Conservation (phyloP, 495 filamentous ascomycete genomes). For the Chaetomium tenue region DNA sequence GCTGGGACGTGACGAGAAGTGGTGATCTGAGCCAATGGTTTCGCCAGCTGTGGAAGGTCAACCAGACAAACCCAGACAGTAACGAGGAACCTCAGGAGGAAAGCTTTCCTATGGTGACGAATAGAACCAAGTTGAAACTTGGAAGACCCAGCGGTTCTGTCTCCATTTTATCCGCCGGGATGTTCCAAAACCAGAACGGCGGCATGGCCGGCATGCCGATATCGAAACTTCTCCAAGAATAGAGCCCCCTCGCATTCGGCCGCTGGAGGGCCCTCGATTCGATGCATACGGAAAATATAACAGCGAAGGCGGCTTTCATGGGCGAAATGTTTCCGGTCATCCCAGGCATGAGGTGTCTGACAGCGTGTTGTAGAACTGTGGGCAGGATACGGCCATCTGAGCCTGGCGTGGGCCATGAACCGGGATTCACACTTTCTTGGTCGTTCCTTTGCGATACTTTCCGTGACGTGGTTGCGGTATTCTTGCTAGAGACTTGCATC, state of each 20-base stretch:
- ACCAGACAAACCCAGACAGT: background rate
- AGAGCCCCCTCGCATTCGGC: background rate
- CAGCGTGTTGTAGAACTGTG: background rate
- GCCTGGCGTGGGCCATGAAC: background rate
- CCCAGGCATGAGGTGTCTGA: background rate
- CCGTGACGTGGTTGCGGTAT: background rate
- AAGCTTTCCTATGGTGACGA: background rate
- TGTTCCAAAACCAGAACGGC: background rate
- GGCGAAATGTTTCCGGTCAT: background rate
- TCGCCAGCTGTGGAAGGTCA: background rate
- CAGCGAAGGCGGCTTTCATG: background rate
- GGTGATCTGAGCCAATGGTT: background rate
- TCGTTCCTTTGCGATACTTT: background rate
- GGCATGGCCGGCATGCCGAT: background rate
- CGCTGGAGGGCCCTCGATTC: background rate
- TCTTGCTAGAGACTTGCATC: too few species aligned
- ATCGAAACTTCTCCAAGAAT: constrained; percentile 2
- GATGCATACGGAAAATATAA: background rate
- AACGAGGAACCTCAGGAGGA: background rate
- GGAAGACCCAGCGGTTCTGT: background rate
- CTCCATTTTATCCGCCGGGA: constrained; percentile 8
- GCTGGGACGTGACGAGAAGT: background rate
- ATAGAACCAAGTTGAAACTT: background rate
- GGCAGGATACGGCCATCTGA: background rate
- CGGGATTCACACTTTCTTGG: background rate